Percentiles rank a stretch among this genome's conserved stretches.
Conservation (phyloP, 805 yeast genomes). For the Kluyveromyces dobzhanskii region DNA sequence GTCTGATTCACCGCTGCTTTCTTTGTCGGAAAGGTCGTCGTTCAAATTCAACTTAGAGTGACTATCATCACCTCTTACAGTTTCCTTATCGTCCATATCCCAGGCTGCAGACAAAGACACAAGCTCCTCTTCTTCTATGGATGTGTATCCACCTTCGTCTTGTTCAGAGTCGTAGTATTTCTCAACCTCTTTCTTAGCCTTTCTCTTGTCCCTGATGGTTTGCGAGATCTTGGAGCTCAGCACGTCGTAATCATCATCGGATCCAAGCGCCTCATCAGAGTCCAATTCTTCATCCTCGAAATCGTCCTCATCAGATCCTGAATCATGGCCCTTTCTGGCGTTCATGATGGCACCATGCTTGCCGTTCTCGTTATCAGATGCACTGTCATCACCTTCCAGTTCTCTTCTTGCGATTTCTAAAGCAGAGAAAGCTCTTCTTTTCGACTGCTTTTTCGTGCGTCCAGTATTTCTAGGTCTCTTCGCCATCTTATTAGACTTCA, state of each 20-base stretch:
- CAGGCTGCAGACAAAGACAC: slow-evolving; percentile 79
- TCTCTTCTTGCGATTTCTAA: slow-evolving; percentile 42
- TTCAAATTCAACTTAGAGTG: slow-evolving; percentile 17
- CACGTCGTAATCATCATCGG: slow-evolving; percentile 63
- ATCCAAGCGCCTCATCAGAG: slow-evolving; percentile 84
- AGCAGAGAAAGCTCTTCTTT: slow-evolving; percentile 40
- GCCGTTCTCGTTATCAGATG: slow-evolving; percentile 18
- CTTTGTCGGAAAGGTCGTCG: slow-evolving; percentile 17
- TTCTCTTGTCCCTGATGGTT: slow-evolving; percentile 50
- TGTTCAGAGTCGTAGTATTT: slow-evolving; percentile 35
- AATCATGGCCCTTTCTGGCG: slow-evolving; percentile 25
- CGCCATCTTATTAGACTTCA: slow-evolving; percentile 27
- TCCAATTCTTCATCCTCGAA: slow-evolving; percentile 62
- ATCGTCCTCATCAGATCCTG: slow-evolving; percentile 25
- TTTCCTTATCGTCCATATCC: slow-evolving; percentile 60
- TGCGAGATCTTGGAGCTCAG: slow-evolving; percentile 62
- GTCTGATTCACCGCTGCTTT: slow-evolving; percentile 12
- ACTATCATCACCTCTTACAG: slow-evolving; percentile 14
- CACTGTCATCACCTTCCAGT: slow-evolving; percentile 27
- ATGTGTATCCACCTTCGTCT: slow-evolving; percentile 57
- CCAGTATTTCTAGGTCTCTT: slow-evolving; percentile 22
- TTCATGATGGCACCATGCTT: slow-evolving; percentile 33
- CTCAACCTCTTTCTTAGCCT: slow-evolving; percentile 21
- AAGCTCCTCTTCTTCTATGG: slow-evolving; percentile 69
- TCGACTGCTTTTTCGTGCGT: slow-evolving; percentile 6